Evolutionary conservation across 2,329 filamentous ascomycete species (phyloP).

Genomic region (Huntiella omanensis): DNA sequence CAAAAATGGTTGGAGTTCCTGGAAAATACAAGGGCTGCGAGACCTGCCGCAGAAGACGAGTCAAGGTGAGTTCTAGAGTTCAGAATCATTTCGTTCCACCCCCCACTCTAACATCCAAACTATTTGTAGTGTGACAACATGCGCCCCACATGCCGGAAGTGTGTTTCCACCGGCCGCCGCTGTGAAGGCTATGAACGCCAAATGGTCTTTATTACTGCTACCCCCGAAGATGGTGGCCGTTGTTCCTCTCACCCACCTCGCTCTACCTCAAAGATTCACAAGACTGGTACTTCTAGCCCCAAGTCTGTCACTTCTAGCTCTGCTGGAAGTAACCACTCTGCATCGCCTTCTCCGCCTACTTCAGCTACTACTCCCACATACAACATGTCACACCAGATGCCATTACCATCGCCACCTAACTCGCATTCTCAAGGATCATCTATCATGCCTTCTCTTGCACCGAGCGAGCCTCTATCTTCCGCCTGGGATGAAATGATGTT

Average conservation of each 20-base stretch:
- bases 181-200: constrained; percentile 46
- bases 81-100: not conserved
- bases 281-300: constrained; percentile 11
- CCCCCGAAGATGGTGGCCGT: constrained; percentile 31
- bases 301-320: constrained; percentile 13
- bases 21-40: constrained; percentile 48
- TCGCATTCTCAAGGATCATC: constrained; percentile 2
- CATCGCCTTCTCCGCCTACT: constrained; percentile 4
- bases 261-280: constrained; percentile 17
- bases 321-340: constrained; percentile 15
- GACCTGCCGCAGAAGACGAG: constrained; percentile 38
- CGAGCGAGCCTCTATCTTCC: constrained; percentile 24
- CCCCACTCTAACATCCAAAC: not conserved
- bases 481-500: constrained; percentile 31
- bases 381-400: constrained; percentile 4
- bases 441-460: not conserved
- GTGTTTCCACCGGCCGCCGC: constrained; percentile 33
- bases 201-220: constrained; percentile 45
- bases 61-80: constrained; percentile 28
- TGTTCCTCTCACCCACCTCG: constrained; percentile 37
- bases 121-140: constrained; percentile 38
- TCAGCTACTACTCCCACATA: not conserved
- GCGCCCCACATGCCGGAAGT: constrained; percentile 41
- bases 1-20: constrained; percentile 39
- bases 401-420: constrained; percentile 2